Evolutionary conservation across 805 yeast genomes (phyloP).

Genomic region (Komagataella ulmi): DNA sequence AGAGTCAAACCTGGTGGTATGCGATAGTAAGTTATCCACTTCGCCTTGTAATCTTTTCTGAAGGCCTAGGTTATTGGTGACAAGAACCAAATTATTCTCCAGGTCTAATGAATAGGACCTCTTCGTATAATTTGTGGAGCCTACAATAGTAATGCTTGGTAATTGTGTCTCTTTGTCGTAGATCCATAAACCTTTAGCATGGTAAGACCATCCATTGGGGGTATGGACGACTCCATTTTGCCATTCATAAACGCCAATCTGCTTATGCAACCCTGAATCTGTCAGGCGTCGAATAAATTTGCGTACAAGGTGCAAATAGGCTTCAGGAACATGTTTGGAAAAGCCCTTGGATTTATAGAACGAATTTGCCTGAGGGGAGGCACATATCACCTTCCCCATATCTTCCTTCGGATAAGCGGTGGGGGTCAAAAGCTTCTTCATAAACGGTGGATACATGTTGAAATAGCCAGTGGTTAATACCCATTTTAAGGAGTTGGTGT

Average conservation of each 20-base stretch:
- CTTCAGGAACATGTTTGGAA: slow-evolving; percentile 72
- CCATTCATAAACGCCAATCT: slow-evolving; percentile 71
- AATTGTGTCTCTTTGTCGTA: slow-evolving; percentile 36
- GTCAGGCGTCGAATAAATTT: slow-evolving; percentile 45
- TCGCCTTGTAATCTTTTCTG: slow-evolving; percentile 47
- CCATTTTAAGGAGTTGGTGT: slow-evolving; percentile 51
- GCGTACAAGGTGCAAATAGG: slow-evolving; percentile 68
- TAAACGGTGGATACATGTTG: slow-evolving; percentile 73
- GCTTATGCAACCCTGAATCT: slow-evolving; percentile 22
- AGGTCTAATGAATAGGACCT: slow-evolving; percentile 81
- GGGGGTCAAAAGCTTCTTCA: slow-evolving; percentile 39
- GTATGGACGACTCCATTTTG: slow-evolving; percentile 71
- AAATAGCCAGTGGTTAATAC: slow-evolving; percentile 94
- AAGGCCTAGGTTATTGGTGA: slow-evolving; percentile 55
- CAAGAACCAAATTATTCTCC: slow-evolving; percentile 73
- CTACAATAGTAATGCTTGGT: slow-evolving; percentile 73
- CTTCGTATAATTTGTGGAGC: slow-evolving; percentile 87
- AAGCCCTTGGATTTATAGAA: slow-evolving; percentile 78
- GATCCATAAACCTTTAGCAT: slow-evolving; percentile 93
- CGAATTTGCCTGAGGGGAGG: slow-evolving; percentile 89
- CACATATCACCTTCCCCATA: slow-evolving; percentile 66
- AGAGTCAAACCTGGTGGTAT: slow-evolving; percentile 4
- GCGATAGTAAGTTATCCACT: slow-evolving; percentile 44
- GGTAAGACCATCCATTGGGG: slow-evolving; percentile 90
- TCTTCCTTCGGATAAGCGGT: slow-evolving; percentile 20